Evolutionary conservation across 768 basidiomycete species (phyloP).

Genomic region (Podaxis pistillaris): DNA sequence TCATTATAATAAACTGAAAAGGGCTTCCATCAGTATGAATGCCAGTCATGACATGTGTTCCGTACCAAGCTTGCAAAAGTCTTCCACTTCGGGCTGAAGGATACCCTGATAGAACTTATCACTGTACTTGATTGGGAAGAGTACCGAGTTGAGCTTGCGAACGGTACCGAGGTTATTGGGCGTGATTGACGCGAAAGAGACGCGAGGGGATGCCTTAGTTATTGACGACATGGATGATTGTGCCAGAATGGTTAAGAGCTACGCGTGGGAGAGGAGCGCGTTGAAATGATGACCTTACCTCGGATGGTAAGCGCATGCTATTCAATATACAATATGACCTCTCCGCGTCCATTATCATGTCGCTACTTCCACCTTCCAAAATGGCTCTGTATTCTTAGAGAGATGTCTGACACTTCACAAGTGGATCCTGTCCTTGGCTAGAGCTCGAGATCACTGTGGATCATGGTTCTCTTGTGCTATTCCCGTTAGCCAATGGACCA

Average conservation of each 20-base stretch:
- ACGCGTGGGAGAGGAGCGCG: conserved; percentile 12
- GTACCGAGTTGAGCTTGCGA: conserved; percentile 66
- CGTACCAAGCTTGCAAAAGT: conserved; percentile 86
- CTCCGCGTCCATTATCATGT: background rate
- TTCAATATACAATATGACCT: background rate
- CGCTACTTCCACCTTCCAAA: background rate
- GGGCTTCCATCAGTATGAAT: conserved; percentile 13
- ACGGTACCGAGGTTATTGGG: conserved; percentile 83
- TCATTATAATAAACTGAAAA: conserved; percentile 87
- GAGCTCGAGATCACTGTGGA: background rate
- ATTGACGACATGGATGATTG: conserved; percentile 14
- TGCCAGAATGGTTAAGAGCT: conserved; percentile 2
- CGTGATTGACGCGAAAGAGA: conserved; percentile 73
- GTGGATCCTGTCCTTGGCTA: background rate
- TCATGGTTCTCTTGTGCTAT: background rate
- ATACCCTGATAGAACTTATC: conserved; percentile 87
- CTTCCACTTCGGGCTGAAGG: conserved; percentile 71
- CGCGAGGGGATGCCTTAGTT: conserved; percentile 30
- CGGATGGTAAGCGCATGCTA: background rate
- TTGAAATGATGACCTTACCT: conserved; percentile 1
- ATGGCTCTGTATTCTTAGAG: background rate
- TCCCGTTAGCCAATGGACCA: background rate
- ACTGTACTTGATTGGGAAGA: conserved; percentile 88
- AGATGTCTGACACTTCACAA: background rate
- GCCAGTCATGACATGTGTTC: conserved; percentile 20